A percentile compares a stretch with the other conserved stretches of the same genome.
Evolutionary conservation across 768 basidiomycete genomes (phyloP).

Genomic region (Fomitopsis serialis): DNA sequence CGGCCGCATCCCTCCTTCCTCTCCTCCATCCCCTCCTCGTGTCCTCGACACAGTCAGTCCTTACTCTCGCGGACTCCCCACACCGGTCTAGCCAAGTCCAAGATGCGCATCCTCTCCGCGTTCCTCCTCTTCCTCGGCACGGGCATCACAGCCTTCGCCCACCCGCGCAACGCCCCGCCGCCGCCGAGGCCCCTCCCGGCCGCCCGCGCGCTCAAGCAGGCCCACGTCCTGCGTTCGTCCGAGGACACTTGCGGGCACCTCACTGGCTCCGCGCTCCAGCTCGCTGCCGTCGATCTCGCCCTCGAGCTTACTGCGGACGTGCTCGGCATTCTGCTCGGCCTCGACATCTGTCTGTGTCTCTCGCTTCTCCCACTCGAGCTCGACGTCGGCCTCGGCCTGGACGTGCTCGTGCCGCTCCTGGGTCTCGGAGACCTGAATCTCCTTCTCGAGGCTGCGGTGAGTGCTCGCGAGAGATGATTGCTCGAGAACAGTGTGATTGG

Average conservation of each 20-base stretch:
- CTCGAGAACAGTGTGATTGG: not conserved
- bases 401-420: not conserved
- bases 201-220: not conserved
- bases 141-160: not conserved
- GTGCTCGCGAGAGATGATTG: not conserved
- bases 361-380: not conserved
- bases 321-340: not conserved
- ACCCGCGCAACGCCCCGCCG: not conserved
- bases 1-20: no score
- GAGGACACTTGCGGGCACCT: not conserved
- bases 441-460: not conserved
- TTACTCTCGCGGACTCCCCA: not conserved
- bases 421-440: not conserved
- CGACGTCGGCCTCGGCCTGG: not conserved
- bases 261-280: not conserved
- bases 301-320: not conserved
- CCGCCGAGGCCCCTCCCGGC: not conserved
- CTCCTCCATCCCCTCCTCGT: no score
- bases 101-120: not conserved
- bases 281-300: not conserved
- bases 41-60: no score
- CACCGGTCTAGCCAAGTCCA: not conserved
- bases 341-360: constrained; percentile 1
- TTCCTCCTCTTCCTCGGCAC: not conserved
- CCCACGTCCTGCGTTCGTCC: not conserved